Base-by-base conservation (phyloP, 352 stramenopile genomes). In the Phytophthora palmivora region DNA sequence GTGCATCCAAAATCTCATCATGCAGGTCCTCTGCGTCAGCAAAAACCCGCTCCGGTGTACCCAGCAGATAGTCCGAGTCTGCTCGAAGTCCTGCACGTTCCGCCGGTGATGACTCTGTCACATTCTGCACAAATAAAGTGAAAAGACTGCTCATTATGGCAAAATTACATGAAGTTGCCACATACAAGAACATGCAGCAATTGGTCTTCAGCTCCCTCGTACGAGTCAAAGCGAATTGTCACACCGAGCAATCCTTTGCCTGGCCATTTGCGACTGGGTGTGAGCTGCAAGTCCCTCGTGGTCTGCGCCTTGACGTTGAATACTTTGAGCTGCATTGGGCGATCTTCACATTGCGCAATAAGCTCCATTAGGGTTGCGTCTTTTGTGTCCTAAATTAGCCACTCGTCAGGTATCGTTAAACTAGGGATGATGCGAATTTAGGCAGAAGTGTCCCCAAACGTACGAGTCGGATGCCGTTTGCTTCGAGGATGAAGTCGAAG, bases 401-500 rank as follows among this genome's bases (percentile, higher is more conserved):
- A 36, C 48, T 60, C 32, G 49, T 53, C 32, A 28, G 19, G 50
- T 9, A 70, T 21, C 24, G 26, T 55, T 36, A 30, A 9, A 45
- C 41, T 24, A 58, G 12, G 39, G 2, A 48, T n/a, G 8, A 15
- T 4, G 5, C 14, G 12, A 18, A 64, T 58, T 32, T 36, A 45
- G 16, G 45, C n/a, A 46, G 7, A 33, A 49, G 22, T 32, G 34
- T 14, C 7, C 19, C 19, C 24, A 18, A 43, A 34, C 48, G 14
- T 63, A 76, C 67, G 76, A 91, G 59, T 78, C 81, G 90, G 84
- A 97, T 89, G 76, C 74, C 68, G 58, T 99, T 97, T 44, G 88
- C 94, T 22, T 94, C 94, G 16, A 99, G 84, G 57, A 99, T 97
- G 76, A 99, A 99, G 79, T 99, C 97, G 56, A 99, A 98, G 73